Evolutionary conservation across 2,329 filamentous ascomycete species (phyloP).

Genomic region (Penicillium oxalicum): DNA sequence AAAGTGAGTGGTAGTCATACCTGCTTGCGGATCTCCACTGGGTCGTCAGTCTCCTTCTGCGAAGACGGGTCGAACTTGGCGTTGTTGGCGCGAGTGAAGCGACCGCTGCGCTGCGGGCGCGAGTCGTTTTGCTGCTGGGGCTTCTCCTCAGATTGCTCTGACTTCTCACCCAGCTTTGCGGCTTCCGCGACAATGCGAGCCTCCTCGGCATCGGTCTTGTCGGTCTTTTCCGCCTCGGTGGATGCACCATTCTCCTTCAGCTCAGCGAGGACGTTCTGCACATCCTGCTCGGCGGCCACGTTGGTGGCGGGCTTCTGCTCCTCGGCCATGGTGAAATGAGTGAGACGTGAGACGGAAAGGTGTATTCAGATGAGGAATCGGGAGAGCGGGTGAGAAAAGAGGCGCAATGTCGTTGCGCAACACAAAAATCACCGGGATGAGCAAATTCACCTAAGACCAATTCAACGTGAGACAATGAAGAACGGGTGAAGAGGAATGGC

Average conservation of each 20-base stretch:
- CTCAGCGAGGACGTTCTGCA: constrained; percentile 42
- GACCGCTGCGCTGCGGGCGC: constrained; percentile 12
- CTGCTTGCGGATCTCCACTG: constrained; percentile 75
- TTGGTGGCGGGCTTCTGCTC: constrained; percentile 36
- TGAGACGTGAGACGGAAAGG: not conserved
- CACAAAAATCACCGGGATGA: not conserved
- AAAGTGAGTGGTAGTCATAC: constrained; percentile 41
- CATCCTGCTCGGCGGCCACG: constrained; percentile 42
- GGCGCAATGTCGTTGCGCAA: not conserved
- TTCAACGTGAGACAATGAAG: not conserved
- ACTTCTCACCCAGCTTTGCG: constrained; percentile 34
- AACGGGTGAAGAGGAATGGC: not conserved
- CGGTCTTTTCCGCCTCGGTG: constrained; percentile 9
- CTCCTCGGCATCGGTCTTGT: constrained; percentile 30
- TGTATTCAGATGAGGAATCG: not conserved
- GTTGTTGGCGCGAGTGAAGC: constrained; percentile 44
- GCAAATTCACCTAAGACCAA: too few relatives aligned
- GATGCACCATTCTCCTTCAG: constrained; percentile 30
- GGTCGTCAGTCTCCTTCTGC: constrained; percentile 67
- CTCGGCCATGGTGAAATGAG: constrained; percentile 28
- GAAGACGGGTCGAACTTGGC: constrained; percentile 65
- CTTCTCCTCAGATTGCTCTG: constrained; percentile 32
- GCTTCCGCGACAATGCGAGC: constrained; percentile 35
- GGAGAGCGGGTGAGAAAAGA: not conserved
- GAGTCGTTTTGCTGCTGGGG: constrained; percentile 22